phyloP scores from a whole-genome alignment of 306 rosid genomes.

The Sicyos baderoa region DNA sequence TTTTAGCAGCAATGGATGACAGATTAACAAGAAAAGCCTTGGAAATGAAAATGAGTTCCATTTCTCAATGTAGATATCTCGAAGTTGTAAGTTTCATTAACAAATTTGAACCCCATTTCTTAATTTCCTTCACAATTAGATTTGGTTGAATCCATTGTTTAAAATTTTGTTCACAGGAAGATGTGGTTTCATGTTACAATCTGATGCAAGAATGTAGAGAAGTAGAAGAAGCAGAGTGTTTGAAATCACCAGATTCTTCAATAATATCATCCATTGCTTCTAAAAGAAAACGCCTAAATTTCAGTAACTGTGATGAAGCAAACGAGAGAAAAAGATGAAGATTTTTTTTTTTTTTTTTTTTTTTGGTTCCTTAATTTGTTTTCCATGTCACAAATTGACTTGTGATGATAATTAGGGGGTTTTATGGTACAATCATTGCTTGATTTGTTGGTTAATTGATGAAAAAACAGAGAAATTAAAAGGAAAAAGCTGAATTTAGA shows the following conservation, averaged over 20 bases:
- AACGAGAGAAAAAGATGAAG: constrained; percentile 6
- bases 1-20: constrained; percentile 47
- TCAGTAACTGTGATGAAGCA: constrained; percentile 33
- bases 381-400: constrained; percentile 10
- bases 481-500: constrained; percentile 9
- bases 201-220: constrained; percentile 38
- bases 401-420: constrained; percentile 18
- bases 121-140: not conserved
- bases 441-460: constrained; percentile 27
- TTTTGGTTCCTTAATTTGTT: not conserved
- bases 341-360: not conserved
- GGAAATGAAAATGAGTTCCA: constrained; percentile 46
- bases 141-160: not conserved
- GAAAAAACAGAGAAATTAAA: constrained; percentile 17
- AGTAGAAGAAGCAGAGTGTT: constrained; percentile 12
- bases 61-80: constrained; percentile 32
- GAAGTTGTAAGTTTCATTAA: constrained; percentile 42
- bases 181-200: constrained; percentile 40
- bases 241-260: constrained; percentile 35
- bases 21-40: constrained; percentile 41
- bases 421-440: constrained; percentile 8
- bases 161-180: constrained; percentile 41
- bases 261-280: constrained; percentile 29
- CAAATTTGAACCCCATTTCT: not conserved
- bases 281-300: constrained; percentile 52